Base-by-base conservation (phyloP, 1,139 yeast species). In the Pichia sp. region DNA sequence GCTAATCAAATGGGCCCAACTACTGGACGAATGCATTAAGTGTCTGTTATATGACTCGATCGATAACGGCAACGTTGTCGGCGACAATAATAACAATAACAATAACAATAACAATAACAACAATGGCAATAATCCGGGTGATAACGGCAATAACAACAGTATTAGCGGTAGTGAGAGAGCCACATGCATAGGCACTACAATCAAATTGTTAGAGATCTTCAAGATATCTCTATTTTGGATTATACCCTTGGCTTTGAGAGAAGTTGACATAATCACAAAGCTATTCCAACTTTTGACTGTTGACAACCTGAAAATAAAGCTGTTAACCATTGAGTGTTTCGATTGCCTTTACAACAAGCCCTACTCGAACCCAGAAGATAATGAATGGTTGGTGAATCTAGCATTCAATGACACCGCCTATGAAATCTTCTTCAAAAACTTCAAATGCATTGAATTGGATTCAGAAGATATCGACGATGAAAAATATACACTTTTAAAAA, bases 151-250 rank as follows among this genome's bases (percentile, higher is more conserved):
- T 8, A 41, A n/a, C 27, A 46, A 27, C n/a, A 45, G 14, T 29
- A 33, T 29, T 8, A 29, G 43, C 30, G 20, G 20, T 38, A 24
- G 20, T 5, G 43, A 53, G 30, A 45, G 58, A 30, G 29, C 51
- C 10, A 42, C 38, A 9, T 50, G 50, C 40, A 46, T 41, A 10
- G 69, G 70, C 30, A 80, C 85, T 65, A 85, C 84, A 1, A 79
- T 87, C 44, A 85, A 86, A 64, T 77, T 87, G 14, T 74, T 95
- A 51, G 89, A 92, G 58, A 87, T 96, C 2, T 79, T 92, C 66
- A 93, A 92, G 66, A 85, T 96, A 0, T 89, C 97, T 63, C 77
- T 93, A 57, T 92, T 88, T 64, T 93, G 99, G 99, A 81, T 92
- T 12, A 81, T 88, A 55, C 92, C 96, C 3, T 75, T 81, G 20